These are phyloP conservation scores for Clathrospora elynae DNA, from an alignment of 2,329 filamentous ascomycete species.

Conservation along the genomic window DNA sequence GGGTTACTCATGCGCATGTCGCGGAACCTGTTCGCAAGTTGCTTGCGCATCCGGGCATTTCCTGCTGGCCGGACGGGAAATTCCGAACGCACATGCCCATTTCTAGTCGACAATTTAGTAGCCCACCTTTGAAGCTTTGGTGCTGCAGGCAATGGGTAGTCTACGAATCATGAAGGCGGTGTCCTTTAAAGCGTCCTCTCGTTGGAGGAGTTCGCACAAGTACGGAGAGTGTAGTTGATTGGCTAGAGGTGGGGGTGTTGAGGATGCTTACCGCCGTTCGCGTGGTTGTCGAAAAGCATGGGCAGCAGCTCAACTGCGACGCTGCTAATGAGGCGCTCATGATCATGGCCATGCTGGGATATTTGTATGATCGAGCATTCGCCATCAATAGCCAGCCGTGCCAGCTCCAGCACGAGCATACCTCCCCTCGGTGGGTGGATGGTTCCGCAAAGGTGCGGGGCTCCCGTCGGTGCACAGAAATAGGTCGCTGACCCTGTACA, in stretches of 20 bases:
- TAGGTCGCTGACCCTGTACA: conserved; percentile 24
- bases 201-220: conserved; percentile 18
- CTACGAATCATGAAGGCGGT: conserved; percentile 18
- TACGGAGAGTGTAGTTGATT: conserved; percentile 17
- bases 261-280: conserved; percentile 5
- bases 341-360: neutral
- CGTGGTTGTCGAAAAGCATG: conserved; percentile 9
- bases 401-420: conserved; percentile 21
- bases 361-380: conserved; percentile 8
- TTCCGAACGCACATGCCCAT: conserved; percentile 22
- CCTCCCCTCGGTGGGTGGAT: conserved; percentile 16
- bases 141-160: conserved; percentile 18
- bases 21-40: conserved; percentile 33
- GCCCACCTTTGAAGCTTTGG: conserved; percentile 19
- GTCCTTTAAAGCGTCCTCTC: conserved; percentile 17
- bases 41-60: conserved; percentile 28
- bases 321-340: conserved; percentile 5
- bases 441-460: conserved; percentile 31
- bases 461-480: conserved; percentile 33
- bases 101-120: conserved; percentile 29
- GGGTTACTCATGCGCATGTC: conserved; percentile 35
- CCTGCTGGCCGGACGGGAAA: conserved; percentile 32
- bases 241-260: conserved; percentile 17
- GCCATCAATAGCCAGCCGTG: neutral
- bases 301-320: conserved; percentile 7